phyloP scores from a whole-genome alignment of 257 asterid genomes.

The Capsicum chinense region DNA sequence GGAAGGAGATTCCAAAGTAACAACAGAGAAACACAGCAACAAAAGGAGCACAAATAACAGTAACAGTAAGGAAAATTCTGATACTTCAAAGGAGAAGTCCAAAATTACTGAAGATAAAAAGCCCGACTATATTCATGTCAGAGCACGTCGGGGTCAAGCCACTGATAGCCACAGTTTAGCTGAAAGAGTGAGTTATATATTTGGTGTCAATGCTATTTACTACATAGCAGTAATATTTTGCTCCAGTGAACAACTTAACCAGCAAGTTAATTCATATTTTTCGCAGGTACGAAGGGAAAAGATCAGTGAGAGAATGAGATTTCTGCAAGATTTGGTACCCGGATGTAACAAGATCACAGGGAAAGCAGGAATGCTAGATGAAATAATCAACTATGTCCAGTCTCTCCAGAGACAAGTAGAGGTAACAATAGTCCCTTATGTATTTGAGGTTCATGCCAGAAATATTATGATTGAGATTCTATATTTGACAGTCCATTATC shows the following conservation, averaged over 20 bases:
- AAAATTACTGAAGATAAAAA: slow-evolving; percentile 63
- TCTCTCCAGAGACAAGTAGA: slow-evolving; percentile 97
- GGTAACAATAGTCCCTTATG: slow-evolving; percentile 43
- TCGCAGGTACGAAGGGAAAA: slow-evolving; percentile 88
- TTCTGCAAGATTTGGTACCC: slow-evolving; percentile 85
- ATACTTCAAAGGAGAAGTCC: slow-evolving; percentile 46
- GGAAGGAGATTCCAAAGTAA: slow-evolving; percentile 55
- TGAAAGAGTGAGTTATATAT: slow-evolving; percentile 70
- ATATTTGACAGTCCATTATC: slow-evolving; percentile 25
- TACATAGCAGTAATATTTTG: not conserved
- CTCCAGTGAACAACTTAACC: slow-evolving; percentile 15
- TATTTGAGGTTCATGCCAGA: not conserved
- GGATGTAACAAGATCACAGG: slow-evolving; percentile 93
- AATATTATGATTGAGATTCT: slow-evolving; percentile 18
- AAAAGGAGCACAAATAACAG: slow-evolving; percentile 43
- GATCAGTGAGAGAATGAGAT: slow-evolving; percentile 92
- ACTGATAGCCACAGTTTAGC: slow-evolving; percentile 98
- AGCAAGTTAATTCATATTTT: not conserved
- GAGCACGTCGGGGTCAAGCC: slow-evolving; percentile 98
- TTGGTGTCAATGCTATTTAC: not conserved
- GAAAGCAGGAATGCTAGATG: slow-evolving; percentile 95
- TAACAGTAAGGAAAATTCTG: slow-evolving; percentile 38
- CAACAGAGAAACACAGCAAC: slow-evolving; percentile 55
- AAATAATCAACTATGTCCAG: slow-evolving; percentile 90
- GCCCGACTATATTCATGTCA: slow-evolving; percentile 84